These are phyloP conservation scores for Russula sp. DNA, from an alignment of 768 basidiomycete species.

Conservation along the genomic window DNA sequence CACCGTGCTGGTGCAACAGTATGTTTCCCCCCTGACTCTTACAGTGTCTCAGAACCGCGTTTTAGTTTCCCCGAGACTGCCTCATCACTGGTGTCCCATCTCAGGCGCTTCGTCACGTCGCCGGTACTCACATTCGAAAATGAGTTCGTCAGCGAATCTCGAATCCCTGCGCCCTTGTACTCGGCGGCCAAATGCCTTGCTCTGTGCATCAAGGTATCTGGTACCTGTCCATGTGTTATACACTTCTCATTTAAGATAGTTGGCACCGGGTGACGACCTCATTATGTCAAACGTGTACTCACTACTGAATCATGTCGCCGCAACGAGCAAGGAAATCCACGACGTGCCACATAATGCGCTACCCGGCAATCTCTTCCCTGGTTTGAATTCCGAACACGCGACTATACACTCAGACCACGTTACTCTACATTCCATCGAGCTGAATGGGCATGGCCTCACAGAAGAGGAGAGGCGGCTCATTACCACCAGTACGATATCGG, in stretches of 20 bases:
- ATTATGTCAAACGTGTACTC: conserved; percentile 97
- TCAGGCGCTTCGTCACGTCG: conserved; percentile 84
- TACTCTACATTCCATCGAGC: conserved; percentile 54
- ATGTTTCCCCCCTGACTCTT: conserved; percentile 16
- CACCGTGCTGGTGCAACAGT: conserved; percentile 82
- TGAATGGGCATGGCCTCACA: conserved; percentile 57
- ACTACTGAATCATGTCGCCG: conserved; percentile 84
- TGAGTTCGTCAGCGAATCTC: conserved; percentile 66
- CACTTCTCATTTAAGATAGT: conserved; percentile 36
- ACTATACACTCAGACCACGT: conserved; percentile 36
- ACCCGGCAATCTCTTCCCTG: conserved; percentile 18
- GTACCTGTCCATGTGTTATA: neutral
- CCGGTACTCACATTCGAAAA: conserved; percentile 86
- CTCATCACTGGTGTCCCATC: conserved; percentile 61
- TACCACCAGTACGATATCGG: conserved; percentile 86
- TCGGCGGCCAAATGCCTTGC: conserved; percentile 90
- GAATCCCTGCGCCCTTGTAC: conserved; percentile 69
- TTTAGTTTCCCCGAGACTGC: conserved; percentile 78
- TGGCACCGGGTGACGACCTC: conserved; percentile 81
- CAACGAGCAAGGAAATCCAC: conserved; percentile 70
- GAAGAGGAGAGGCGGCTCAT: conserved; percentile 83
- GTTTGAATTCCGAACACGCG: conserved; percentile 24
- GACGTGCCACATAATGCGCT: conserved; percentile 45
- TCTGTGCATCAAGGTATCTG: conserved; percentile 73
- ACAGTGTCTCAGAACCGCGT: neutral